Evolutionary conservation across 805 yeast species (phyloP), one percentile per base, ranked within the genome.

Genomic region (Saccharomycopsis lassenensis): DNA sequence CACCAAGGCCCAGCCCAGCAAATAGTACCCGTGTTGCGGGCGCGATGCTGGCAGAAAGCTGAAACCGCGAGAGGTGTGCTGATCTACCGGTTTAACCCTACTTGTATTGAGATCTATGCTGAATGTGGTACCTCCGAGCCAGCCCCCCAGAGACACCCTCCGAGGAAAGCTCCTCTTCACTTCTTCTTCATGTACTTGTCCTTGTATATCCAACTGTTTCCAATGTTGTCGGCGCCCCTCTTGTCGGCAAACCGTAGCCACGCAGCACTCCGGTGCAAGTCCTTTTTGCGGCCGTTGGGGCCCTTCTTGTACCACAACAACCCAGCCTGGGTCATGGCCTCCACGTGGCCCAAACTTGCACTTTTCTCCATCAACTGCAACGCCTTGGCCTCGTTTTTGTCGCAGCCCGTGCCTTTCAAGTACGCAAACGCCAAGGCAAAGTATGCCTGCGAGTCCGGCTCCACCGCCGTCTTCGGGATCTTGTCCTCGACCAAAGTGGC

Each of bases 161-260:
- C n/a, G n/a, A n/a, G n/a, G n/a, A n/a, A 18, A 5, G 11, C 8
- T n/a, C 5, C 29, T 17, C 18, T 7, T 32, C 26, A 28, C 28
- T 39, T 35, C 20, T 32, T 35, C 28, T 54, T 49, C 57, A 61
- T 52, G 48, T 80, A 79, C 58, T 78, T 79, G 31, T 71, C 73
- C 53, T 77, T 79, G 57, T 77, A 73, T 24, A 79, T 77, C 89
- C 89, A 80, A 41, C 75, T 70, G 39, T 77, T 74, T 1, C 86
- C 87, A 18, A 75, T 67, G 37, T 75, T 56, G 45, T 64, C 67
- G 16, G 67, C 68, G 3, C 86, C 86, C 45, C 67, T 64, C 20
- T 64, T 57, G 36, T 75, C 85, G 11, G 83, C 79, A 22, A 72
- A 56, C 28, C 87, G 62, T 39, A 72, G 68, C 77, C 86, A 77